Conservation (phyloP, 495 filamentous ascomycete genomes). For the Annulohypoxylon bovei region DNA sequence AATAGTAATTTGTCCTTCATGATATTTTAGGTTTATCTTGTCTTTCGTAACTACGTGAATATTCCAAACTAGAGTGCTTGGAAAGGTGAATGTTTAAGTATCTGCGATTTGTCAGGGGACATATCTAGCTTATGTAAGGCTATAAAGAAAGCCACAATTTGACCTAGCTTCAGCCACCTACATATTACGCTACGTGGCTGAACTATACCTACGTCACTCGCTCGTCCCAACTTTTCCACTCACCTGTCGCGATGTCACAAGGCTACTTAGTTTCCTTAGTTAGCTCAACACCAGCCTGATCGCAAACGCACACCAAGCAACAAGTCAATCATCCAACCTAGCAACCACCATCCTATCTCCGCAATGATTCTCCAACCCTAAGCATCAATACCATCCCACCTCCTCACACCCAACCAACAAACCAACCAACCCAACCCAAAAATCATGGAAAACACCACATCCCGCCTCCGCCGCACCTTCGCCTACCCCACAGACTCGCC, state of each 20-base stretch:
- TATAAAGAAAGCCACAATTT: no score
- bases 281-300: slow-evolving; percentile 3
- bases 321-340: neutral
- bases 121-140: no score
- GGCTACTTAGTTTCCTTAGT: slow-evolving; percentile 7
- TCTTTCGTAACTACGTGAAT: no score
- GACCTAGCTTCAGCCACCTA: no score
- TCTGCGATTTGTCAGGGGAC: no score
- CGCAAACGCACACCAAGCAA: neutral
- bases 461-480: slow-evolving; percentile 70
- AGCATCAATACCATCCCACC: neutral
- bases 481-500: slow-evolving; percentile 65
- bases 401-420: neutral
- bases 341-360: neutral
- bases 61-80: no score
- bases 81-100: no score
- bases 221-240: no score
- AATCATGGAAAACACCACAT: slow-evolving; percentile 24
- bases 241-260: slow-evolving; percentile 1
- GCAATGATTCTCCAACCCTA: neutral
- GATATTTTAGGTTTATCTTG: no score
- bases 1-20: no score
- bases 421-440: neutral
- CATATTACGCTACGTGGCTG: neutral
- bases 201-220: slow-evolving; percentile 11